Base-by-base conservation (phyloP, 495 filamentous ascomycete genomes). In the Annulohypoxylon bovei region DNA sequence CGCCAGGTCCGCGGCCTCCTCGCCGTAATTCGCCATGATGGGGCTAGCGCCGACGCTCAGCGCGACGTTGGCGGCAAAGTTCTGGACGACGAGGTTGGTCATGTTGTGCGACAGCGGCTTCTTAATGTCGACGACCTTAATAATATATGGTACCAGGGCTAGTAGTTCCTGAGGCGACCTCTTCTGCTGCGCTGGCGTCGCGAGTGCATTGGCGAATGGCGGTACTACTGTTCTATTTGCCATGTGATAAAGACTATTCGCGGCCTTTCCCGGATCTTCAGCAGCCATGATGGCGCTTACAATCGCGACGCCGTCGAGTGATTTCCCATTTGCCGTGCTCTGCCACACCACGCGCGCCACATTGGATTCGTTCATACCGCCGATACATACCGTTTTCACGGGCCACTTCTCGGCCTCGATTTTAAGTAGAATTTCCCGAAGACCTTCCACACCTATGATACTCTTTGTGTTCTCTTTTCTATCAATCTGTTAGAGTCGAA, bases 31-130 rank as follows among this genome's bases (percentile, higher is more conserved):
- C 2, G 93, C 88, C 95, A 99, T 99, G 70, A 99, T 98, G 6
- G 95, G 95, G 14, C 90, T 93, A 32, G 92, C 92, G 20, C 95
- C 95, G 66, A 95, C 86, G 32, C 92, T 86, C 23, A 97, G 83
- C 30, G 92, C 91, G 9, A 97, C 90, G 71, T 96, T 97, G 16
- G 95, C 95, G 9, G 93, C 92, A 72, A 99, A 91, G 75, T 97
- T 97, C 70, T 95, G 92, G 33, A 97, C 94, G 0, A 98, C 85
- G 57, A 92, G 83, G 77, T 98, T 98, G 46, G 96, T 98, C 91
- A 98, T 98, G 77, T 97, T 97, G 80, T 98, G 95, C 7, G 91
- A 93, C 8, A 99, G 83, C 0, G 95, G 95, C 47, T 87, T 89
- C 14, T 76, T 81, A 9, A 80, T 69, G 0, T 84, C 83, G 50